A percentile compares a stretch with the other conserved stretches of the same genome.
phyloP scores from a whole-genome alignment of 176 grass and related monocot genomes.

The Dactylis glomerata region DNA sequence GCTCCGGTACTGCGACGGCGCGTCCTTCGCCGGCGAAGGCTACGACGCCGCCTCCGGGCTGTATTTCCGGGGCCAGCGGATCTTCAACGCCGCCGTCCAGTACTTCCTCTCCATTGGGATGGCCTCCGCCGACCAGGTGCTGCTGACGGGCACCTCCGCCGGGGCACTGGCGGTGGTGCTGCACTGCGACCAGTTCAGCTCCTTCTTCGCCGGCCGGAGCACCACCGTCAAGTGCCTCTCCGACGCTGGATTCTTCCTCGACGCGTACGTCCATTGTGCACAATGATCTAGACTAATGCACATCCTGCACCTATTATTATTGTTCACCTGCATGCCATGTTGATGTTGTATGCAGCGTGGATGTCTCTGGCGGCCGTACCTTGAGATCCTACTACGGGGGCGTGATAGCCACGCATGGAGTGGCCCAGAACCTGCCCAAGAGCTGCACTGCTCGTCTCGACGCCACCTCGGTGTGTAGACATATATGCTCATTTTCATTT shows the following conservation, averaged over 20 bases:
- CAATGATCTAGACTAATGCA: not conserved
- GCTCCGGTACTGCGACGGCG: conserved; percentile 83
- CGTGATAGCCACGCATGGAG: conserved; percentile 54
- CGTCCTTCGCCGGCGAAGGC: conserved; percentile 75
- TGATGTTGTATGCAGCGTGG: conserved; percentile 17
- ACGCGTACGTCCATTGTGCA: conserved; percentile 51
- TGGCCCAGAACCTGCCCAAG: conserved; percentile 54
- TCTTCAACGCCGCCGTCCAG: conserved; percentile 54
- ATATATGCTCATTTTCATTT: not conserved
- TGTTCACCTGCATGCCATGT: not conserved
- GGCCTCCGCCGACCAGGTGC: conserved; percentile 43
- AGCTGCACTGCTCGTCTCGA: conserved; percentile 56
- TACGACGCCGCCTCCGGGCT: conserved; percentile 44
- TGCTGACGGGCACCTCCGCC: conserved; percentile 76
- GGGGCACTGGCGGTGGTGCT: conserved; percentile 63
- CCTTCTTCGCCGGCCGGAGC: conserved; percentile 35
- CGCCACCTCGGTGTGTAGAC: conserved; percentile 50
- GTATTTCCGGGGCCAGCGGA: conserved; percentile 83
- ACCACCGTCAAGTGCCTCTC: conserved; percentile 80
- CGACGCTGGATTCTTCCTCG: conserved; percentile 86
- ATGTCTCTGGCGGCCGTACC: conserved; percentile 48
- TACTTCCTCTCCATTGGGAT: conserved; percentile 79
- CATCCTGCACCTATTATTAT: not conserved
- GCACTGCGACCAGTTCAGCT: conserved; percentile 79
- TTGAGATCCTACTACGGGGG: conserved; percentile 54